A percentile compares a stretch with the other conserved stretches of the same genome.
These are phyloP conservation scores for Dalbergia oliveri DNA, from an alignment of 306 rosid species.

Conservation along the genomic window DNA sequence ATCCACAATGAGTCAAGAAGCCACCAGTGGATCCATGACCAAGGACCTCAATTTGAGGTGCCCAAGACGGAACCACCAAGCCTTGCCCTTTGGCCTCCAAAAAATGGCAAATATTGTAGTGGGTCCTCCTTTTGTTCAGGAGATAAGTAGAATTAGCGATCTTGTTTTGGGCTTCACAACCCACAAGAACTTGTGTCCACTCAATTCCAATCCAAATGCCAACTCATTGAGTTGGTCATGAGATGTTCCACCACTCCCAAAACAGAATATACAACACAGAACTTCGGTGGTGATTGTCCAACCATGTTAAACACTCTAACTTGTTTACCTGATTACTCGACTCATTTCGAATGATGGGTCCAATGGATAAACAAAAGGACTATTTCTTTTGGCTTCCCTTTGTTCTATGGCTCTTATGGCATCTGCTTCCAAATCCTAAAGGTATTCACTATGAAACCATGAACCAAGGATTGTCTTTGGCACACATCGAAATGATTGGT, in stretches of 20 bases:
- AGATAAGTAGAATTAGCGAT: background rate
- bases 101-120: background rate
- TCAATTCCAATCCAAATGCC: conserved; percentile 8
- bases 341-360: conserved; percentile 45
- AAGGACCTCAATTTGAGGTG: conserved; percentile 6
- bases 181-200: conserved; percentile 2
- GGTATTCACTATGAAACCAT: conserved; percentile 47
- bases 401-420: conserved; percentile 6
- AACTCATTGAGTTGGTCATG: conserved; percentile 10
- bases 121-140: conserved; percentile 1
- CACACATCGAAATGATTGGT: conserved; percentile 1
- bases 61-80: conserved; percentile 1
- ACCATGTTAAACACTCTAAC: conserved; percentile 7
- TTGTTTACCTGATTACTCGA: background rate
- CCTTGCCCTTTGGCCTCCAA: background rate
- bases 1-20: conserved; percentile 10
- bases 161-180: background rate
- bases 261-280: conserved; percentile 16
- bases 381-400: background rate
- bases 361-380: conserved; percentile 44
- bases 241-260: conserved; percentile 20
- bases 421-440: conserved; percentile 26
- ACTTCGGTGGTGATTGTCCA: conserved; percentile 11
- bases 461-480: background rate
- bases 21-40: conserved; percentile 9